These are phyloP conservation scores for Spergularia marina DNA, from an alignment of 148 eudicot genomes.

Conservation along the genomic window DNA sequence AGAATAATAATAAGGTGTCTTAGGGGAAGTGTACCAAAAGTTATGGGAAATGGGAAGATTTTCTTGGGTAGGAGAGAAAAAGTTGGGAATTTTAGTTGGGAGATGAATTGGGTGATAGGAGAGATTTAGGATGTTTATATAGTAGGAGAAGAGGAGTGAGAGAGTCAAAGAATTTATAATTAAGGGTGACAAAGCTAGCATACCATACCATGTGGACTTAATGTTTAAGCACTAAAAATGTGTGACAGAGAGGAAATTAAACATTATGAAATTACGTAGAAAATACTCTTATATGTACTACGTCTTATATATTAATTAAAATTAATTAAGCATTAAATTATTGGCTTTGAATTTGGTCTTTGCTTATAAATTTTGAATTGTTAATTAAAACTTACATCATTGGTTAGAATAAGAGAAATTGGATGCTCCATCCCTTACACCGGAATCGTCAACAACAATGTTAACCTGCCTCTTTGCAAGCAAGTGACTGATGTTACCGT, in stretches of 20 bases:
- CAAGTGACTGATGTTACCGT: too few species aligned
- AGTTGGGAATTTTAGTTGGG: not conserved
- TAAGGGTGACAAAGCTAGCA: constrained; percentile 19
- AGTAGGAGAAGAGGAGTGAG: constrained; percentile 20
- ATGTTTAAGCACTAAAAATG: constrained; percentile 19
- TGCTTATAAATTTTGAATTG: not conserved
- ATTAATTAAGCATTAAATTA: not conserved
- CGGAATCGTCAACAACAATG: too few species aligned
- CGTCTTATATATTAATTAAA: not conserved
- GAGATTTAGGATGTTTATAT: constrained; percentile 20
- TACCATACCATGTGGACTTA: constrained; percentile 30
- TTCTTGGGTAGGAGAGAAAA: not conserved
- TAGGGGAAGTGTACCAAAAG: constrained; percentile 2
- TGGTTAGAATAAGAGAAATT: too few species aligned
- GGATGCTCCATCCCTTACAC: too few species aligned
- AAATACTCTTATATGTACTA: not conserved
- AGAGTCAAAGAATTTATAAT: constrained; percentile 22
- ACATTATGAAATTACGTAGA: constrained; percentile 18
- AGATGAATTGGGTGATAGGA: constrained; percentile 12
- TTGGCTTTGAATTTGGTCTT: not conserved
- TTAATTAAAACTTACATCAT: too few species aligned
- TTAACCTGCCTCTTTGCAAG: too few species aligned
- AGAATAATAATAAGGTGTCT: not conserved
- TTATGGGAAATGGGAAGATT: not conserved
- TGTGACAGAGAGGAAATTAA: constrained; percentile 12